Evolutionary conservation across 2,329 filamentous ascomycete species (phyloP).

Genomic region (Aspergillus aculeatus): DNA sequence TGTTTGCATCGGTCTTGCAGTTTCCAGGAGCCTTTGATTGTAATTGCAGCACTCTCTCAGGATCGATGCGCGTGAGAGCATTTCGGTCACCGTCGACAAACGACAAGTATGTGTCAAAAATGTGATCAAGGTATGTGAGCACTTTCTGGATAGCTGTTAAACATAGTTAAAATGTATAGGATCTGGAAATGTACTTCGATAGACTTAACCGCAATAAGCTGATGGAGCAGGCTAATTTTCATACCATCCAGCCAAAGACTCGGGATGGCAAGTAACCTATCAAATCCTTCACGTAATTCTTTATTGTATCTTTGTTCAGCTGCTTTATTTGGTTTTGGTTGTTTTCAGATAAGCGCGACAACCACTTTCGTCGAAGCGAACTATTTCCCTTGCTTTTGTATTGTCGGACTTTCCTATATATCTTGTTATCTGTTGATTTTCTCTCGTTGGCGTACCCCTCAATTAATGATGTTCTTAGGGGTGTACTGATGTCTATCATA

Average conservation of each 20-base stretch:
- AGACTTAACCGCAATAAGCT: constrained; percentile 16
- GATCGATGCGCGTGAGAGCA: too few relatives aligned
- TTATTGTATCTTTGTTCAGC: constrained; percentile 7
- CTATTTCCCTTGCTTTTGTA: constrained; percentile 11
- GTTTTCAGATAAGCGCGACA: constrained; percentile 9
- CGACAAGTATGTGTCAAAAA: too few relatives aligned
- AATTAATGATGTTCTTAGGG: constrained; percentile 11
- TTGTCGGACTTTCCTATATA: constrained; percentile 14
- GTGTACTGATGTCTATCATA: constrained; percentile 12
- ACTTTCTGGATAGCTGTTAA: too few relatives aligned
- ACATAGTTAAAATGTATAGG: too few relatives aligned
- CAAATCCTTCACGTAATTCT: constrained; percentile 9
- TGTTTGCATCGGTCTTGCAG: too few relatives aligned
- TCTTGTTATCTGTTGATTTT: constrained; percentile 8
- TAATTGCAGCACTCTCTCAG: too few relatives aligned
- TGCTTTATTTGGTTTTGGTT: constrained; percentile 12
- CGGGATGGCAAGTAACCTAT: constrained; percentile 14
- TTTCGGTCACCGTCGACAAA: too few relatives aligned
- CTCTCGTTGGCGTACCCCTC: constrained; percentile 15
- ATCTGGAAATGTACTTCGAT: constrained; percentile 15
- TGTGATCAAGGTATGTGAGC: too few relatives aligned
- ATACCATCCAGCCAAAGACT: constrained; percentile 12
- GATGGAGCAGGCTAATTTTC: constrained; percentile 17
- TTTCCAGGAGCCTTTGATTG: too few relatives aligned
- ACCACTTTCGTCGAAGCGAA: constrained; percentile 7